These are phyloP conservation scores for Amanita pallidorosea DNA, from an alignment of 768 basidiomycete genomes.

Conservation along the genomic window DNA sequence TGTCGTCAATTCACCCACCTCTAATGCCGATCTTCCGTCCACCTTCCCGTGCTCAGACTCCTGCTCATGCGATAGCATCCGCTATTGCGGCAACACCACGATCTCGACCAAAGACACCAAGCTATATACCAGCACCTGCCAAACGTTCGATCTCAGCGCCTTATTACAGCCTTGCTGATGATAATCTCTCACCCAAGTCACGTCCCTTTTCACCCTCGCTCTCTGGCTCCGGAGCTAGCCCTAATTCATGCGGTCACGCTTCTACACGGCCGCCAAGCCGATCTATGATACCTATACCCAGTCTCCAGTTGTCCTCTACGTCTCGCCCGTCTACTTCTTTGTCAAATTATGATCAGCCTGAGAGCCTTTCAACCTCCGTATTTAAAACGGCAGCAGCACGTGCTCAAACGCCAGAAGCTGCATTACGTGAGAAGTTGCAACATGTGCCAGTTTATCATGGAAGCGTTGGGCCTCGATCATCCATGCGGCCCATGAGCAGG, in stretches of 20 bases:
- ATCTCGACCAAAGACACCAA: constrained; percentile 70
- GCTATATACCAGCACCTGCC: constrained; percentile 61
- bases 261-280: constrained; percentile 72
- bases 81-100: constrained; percentile 37
- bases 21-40: constrained; percentile 31
- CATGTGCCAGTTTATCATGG: constrained; percentile 46
- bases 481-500: constrained; percentile 30
- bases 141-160: constrained; percentile 39
- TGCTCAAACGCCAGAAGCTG: constrained; percentile 63
- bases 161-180: constrained; percentile 36
- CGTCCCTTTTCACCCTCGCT: constrained; percentile 59
- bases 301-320: constrained; percentile 54
- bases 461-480: constrained; percentile 25
- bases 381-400: constrained; percentile 34
- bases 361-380: constrained; percentile 34
- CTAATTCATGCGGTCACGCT: constrained; percentile 25
- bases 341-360: constrained; percentile 49
- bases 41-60: constrained; percentile 54
- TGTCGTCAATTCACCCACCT: constrained; percentile 33
- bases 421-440: constrained; percentile 47
- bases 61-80: constrained; percentile 30
- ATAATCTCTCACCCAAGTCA: constrained; percentile 32
- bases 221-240: constrained; percentile 34
- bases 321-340: constrained; percentile 65
- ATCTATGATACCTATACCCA: constrained; percentile 77